Conservation (phyloP, 805 yeast genomes). For the Lipomyces yamanashiensis region DNA sequence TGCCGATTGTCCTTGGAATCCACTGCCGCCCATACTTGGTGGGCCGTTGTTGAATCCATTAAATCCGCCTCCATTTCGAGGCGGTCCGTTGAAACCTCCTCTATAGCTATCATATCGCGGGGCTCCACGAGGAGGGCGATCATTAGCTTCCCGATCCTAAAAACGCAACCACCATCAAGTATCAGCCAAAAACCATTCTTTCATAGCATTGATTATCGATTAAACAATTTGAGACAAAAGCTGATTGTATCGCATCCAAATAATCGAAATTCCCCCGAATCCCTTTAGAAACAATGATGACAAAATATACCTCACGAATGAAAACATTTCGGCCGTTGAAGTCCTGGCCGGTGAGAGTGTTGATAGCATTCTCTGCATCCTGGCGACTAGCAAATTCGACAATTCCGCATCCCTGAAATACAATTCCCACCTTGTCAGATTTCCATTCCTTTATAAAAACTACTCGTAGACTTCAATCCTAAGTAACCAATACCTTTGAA, state of each 20-base stretch:
- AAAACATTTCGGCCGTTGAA: constrained; percentile 78
- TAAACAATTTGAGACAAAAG: not conserved
- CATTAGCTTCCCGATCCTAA: constrained; percentile 58
- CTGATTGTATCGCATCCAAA: not conserved
- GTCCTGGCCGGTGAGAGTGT: constrained; percentile 64
- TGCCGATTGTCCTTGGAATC: constrained; percentile 24
- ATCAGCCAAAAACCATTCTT: not conserved
- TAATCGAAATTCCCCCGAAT: too few species aligned
- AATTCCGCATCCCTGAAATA: constrained; percentile 52
- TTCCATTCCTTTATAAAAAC: not conserved
- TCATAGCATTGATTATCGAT: not conserved
- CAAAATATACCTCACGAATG: constrained; percentile 69
- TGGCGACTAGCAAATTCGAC: constrained; percentile 74
- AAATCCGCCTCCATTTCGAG: constrained; percentile 19
- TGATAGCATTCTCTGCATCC: constrained; percentile 74
- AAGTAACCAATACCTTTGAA: constrained; percentile 60
- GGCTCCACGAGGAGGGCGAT: constrained; percentile 31
- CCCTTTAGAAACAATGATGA: not conserved
- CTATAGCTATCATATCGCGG: constrained; percentile 5
- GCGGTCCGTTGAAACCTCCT: constrained; percentile 14
- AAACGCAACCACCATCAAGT: not conserved
- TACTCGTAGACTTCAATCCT: not conserved
- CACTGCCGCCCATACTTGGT: constrained; percentile 24
- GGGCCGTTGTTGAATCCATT: constrained; percentile 16
- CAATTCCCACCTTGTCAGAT: constrained; percentile 4